Evolutionary conservation across 2,329 filamentous ascomycete species (phyloP), one percentile per base, ranked within the genome.

Genomic region (Colletotrichum sp.): DNA sequence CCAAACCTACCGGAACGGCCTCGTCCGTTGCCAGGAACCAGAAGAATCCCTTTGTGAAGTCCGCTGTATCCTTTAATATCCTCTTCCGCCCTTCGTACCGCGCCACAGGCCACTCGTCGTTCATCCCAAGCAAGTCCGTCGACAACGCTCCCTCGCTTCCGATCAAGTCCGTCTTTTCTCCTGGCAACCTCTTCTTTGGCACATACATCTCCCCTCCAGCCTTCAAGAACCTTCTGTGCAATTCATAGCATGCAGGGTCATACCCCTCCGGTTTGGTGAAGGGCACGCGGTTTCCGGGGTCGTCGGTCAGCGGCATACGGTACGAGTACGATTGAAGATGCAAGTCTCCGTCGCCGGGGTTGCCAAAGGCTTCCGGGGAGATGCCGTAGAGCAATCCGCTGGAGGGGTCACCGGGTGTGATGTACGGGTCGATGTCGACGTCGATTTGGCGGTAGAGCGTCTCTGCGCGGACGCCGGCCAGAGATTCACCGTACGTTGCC

Each of bases 101-200:
- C 6, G 67, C 71, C 4, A 71, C 69, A 18, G 74, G 76, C 76
- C 77, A 78, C 4, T 79, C 75, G 52, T 77, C 79, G 32, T 77
- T 78, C 68, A 79, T 79, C 2, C 78, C 79, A 16, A 80, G n/a
- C 16, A 81, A 75, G 62, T 80, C 79, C 16, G 78, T 80, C 28
- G 79, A 75, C 5, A 80, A 71, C 21, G 76, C 57, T 1, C 73
- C 78, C 21, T 80, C 75, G 28, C 79, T 75, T 21, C 78, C 76
- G 57, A 76, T 76, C 34, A 78, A 60, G 52, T 78, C 72, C 49
- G 79, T 78, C 63, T 79, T 79, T 6, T 55, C 59, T 28, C 77
- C 72, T 9, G 77, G 77, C 24, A 78, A 26, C 57, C 72, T 68
- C 39, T 72, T 71, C 16, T 59, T 64, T 3, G 77, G 78, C 15